Percentiles rank a stretch among this genome's conserved stretches.
These are phyloP conservation scores for Kodamaea derodonti DNA, from an alignment of 1,139 yeast species.

Conservation along the genomic window DNA sequence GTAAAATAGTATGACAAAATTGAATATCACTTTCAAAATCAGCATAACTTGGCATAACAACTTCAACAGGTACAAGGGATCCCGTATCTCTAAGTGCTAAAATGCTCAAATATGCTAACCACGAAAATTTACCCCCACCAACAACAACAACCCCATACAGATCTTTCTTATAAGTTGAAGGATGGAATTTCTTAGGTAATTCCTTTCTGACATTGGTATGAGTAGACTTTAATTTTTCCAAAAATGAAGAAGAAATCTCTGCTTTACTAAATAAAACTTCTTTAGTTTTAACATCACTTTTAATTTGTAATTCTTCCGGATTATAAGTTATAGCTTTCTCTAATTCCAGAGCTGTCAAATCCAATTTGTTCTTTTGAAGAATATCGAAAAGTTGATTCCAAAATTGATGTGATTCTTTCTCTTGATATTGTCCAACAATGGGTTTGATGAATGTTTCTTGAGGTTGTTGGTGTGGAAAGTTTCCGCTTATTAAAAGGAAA, in stretches of 20 bases:
- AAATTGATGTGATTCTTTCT: constrained; percentile 13
- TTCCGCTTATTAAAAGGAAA: neutral
- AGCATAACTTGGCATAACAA: constrained; percentile 30
- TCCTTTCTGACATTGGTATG: constrained; percentile 21
- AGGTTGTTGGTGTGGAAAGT: neutral
- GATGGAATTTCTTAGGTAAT: constrained; percentile 24
- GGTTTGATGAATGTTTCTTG: constrained; percentile 5
- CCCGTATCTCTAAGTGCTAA: constrained; percentile 33
- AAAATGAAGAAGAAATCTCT: constrained; percentile 19
- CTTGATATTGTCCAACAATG: constrained; percentile 8
- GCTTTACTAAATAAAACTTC: constrained; percentile 29
- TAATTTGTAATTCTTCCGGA: constrained; percentile 18
- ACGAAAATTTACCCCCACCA: constrained; percentile 38
- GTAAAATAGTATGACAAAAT: constrained; percentile 14
- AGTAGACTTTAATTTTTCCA: constrained; percentile 21
- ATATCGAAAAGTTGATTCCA: constrained; percentile 16
- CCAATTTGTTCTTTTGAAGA: constrained; percentile 10
- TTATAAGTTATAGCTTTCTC: constrained; percentile 22
- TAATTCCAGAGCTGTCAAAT: constrained; percentile 11
- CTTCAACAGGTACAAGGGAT: constrained; percentile 34
- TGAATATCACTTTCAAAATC: constrained; percentile 22
- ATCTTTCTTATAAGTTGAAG: constrained; percentile 21
- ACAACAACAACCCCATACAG: constrained; percentile 34
- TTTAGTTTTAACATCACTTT: constrained; percentile 23
- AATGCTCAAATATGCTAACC: constrained; percentile 37